phyloP scores from a whole-genome alignment of 352 stramenopile genomes.

The Elongisporangium anandrum region DNA sequence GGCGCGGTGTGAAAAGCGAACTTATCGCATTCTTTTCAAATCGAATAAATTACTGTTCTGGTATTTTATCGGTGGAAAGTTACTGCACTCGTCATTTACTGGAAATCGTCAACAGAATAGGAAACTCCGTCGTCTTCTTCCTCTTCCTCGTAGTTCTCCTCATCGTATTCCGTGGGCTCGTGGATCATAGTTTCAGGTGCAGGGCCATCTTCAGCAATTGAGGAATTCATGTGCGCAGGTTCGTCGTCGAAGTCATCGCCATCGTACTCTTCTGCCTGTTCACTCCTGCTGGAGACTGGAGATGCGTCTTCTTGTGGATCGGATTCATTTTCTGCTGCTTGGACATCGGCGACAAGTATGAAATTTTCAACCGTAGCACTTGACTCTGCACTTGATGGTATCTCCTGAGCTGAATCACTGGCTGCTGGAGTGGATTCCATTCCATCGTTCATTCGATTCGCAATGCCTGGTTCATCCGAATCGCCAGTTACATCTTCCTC shows the following conservation, averaged over 20 bases:
- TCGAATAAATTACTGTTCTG: not conserved
- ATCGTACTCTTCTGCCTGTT: slow-evolving; percentile 5
- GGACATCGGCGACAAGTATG: not conserved
- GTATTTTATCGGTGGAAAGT: not conserved
- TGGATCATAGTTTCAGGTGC: not conserved
- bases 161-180: slow-evolving; percentile 23
- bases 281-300: not conserved
- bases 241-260: slow-evolving; percentile 39
- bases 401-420: not conserved
- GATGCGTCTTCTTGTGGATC: not conserved
- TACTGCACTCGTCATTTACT: not conserved
- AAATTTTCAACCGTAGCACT: not conserved
- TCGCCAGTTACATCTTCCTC: not conserved
- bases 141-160: slow-evolving; percentile 35
- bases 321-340: not conserved
- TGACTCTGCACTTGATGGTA: not conserved
- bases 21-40: not conserved
- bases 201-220: not conserved
- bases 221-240: not conserved
- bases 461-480: not conserved
- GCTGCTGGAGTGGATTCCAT: not conserved
- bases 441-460: not conserved
- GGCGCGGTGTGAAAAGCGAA: too few species aligned
- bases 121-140: slow-evolving; percentile 13
- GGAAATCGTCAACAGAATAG: not conserved